Evolutionary conservation across 116 monocot species (phyloP).

Genomic region (Phalaenopsis hybrid): DNA sequence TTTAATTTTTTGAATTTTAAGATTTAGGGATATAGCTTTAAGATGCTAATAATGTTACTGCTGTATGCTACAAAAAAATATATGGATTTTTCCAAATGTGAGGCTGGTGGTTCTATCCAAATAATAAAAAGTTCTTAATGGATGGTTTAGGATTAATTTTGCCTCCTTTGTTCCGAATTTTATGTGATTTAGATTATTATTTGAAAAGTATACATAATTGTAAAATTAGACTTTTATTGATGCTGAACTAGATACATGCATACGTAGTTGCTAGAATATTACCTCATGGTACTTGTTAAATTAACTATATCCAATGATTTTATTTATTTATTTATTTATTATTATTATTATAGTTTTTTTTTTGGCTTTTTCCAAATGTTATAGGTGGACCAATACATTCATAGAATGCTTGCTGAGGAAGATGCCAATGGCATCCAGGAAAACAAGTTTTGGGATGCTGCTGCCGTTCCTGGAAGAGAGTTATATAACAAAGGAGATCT

Average conservation of each 20-base stretch:
- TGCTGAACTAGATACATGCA: background rate
- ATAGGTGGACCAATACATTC: conserved; percentile 84
- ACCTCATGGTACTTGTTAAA: background rate
- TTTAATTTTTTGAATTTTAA: no score
- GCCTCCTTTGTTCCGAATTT: background rate
- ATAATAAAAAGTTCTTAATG: no score
- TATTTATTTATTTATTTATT: background rate
- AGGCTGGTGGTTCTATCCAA: no score
- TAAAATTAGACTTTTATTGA: background rate
- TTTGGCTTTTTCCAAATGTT: conserved; percentile 10
- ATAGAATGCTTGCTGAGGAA: conserved; percentile 85
- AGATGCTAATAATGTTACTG: background rate
- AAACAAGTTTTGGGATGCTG: conserved; percentile 40
- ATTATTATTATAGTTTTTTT: no score
- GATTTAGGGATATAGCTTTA: no score
- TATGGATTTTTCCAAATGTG: background rate
- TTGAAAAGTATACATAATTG: background rate
- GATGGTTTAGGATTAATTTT: no score
- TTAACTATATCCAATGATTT: background rate
- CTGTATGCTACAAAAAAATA: background rate
- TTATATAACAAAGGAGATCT: conserved; percentile 70
- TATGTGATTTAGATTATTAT: background rate
- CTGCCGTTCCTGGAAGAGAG: conserved; percentile 45
- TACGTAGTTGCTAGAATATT: background rate
- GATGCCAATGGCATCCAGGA: conserved; percentile 34